Evolutionary conservation across 768 basidiomycete species (phyloP).

Genomic region (Tephrocybe sp.): DNA sequence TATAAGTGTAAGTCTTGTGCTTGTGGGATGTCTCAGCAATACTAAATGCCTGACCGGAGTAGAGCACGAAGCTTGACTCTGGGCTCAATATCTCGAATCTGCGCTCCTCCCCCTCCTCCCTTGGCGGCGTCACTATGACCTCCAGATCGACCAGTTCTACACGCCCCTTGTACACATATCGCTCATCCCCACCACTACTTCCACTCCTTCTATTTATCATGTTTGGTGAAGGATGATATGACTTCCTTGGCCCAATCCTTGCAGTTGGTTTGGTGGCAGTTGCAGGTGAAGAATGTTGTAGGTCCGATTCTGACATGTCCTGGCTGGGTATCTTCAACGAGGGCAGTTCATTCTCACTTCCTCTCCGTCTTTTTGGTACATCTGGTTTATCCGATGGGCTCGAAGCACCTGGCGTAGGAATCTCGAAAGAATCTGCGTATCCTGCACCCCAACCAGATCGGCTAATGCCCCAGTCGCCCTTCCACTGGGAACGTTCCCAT

Average conservation of each 20-base stretch:
- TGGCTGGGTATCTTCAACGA: constrained; percentile 11
- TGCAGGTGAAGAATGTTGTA: constrained; percentile 18
- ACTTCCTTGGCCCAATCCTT: constrained; percentile 17
- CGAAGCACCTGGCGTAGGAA: constrained; percentile 12
- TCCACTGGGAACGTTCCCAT: constrained; percentile 30
- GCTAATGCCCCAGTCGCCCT: constrained; percentile 30
- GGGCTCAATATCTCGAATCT: constrained; percentile 76
- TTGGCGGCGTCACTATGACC: constrained; percentile 53
- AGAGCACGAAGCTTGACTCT: constrained; percentile 71
- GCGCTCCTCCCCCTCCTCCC: constrained; percentile 49
- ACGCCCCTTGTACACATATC: constrained; percentile 71
- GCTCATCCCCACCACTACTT: constrained; percentile 55
- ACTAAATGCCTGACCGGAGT: constrained; percentile 48
- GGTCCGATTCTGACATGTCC: neutral
- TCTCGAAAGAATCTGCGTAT: constrained; percentile 14
- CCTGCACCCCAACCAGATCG: constrained; percentile 21
- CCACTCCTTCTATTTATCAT: constrained; percentile 30
- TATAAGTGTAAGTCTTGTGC: constrained; percentile 1
- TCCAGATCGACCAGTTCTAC: constrained; percentile 73
- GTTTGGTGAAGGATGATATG: constrained; percentile 28
- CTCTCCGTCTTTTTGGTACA: constrained; percentile 49
- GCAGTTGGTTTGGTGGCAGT: constrained; percentile 13
- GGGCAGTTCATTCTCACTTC: constrained; percentile 58
- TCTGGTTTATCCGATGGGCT: constrained; percentile 21
- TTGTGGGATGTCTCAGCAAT: no score